Evolutionary conservation across 1,139 yeast genomes (phyloP).

Genomic region (Saccharomycopsis hybrid): DNA sequence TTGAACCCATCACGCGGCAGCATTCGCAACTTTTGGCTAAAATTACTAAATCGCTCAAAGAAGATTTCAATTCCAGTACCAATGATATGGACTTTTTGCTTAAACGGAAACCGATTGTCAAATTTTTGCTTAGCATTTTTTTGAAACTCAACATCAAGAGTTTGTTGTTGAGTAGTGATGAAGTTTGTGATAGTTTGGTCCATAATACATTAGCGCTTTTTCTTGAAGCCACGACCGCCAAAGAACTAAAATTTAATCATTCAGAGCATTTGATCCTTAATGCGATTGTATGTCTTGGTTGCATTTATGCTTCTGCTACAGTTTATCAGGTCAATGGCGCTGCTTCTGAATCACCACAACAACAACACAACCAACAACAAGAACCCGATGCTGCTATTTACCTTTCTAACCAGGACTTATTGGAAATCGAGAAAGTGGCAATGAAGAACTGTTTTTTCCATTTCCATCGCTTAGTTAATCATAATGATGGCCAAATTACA

Average conservation of each 20-base stretch:
- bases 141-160: slow-evolving; percentile 5
- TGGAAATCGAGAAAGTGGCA: slow-evolving; percentile 9
- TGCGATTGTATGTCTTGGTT: slow-evolving; percentile 12
- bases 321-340: neutral
- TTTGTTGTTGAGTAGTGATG: neutral
- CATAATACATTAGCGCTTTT: neutral
- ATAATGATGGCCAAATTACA: slow-evolving; percentile 11
- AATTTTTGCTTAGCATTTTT: slow-evolving; percentile 1
- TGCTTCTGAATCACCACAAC: neutral
- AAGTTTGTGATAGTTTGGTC: neutral
- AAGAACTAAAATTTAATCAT: neutral
- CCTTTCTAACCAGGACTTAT: neutral
- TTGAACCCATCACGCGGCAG: slow-evolving; percentile 12
- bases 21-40: neutral
- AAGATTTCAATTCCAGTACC: slow-evolving; percentile 6
- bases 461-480: slow-evolving; percentile 9
- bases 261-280: slow-evolving; percentile 9
- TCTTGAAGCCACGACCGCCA: neutral
- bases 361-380: neutral
- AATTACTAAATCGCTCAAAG: slow-evolving; percentile 4
- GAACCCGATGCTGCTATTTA: neutral
- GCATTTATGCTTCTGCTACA: neutral
- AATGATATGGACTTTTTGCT: neutral
- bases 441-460: slow-evolving; percentile 18
- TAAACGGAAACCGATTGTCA: slow-evolving; percentile 2